phyloP scores from a whole-genome alignment of 495 filamentous ascomycete species.

The Penicillium longicatenatum region DNA sequence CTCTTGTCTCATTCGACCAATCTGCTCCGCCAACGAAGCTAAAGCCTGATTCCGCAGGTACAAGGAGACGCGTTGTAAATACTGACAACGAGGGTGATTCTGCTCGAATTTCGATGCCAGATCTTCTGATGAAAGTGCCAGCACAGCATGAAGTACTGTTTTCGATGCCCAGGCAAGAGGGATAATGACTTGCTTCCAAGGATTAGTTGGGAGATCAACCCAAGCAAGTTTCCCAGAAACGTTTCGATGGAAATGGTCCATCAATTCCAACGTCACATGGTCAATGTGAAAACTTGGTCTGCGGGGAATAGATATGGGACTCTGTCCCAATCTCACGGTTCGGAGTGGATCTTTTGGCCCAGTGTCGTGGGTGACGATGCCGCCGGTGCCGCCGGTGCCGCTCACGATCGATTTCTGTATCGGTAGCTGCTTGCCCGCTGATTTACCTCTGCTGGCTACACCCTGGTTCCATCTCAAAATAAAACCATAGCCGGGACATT shows the following conservation, averaged over 20 bases:
- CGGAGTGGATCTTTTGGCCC: background rate
- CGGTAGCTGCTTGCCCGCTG: slow-evolving; percentile 8
- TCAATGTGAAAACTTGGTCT: background rate
- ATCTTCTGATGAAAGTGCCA: slow-evolving; percentile 16
- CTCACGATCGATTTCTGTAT: background rate
- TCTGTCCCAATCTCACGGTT: background rate
- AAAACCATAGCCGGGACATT: slow-evolving; percentile 15
- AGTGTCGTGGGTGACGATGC: background rate
- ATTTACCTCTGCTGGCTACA: slow-evolving; percentile 15
- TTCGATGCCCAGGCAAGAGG: slow-evolving; percentile 10
- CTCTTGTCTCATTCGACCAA: slow-evolving; percentile 6
- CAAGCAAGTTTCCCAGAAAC: slow-evolving; percentile 15
- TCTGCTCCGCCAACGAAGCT: slow-evolving; percentile 6
- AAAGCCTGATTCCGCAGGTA: slow-evolving; percentile 9
- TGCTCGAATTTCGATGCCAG: slow-evolving; percentile 11
- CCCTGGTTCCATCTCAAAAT: slow-evolving; percentile 16
- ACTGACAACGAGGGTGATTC: slow-evolving; percentile 1
- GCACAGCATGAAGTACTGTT: slow-evolving; percentile 9
- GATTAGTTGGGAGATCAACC: slow-evolving; percentile 18
- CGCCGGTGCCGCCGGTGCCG: background rate
- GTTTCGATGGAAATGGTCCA: slow-evolving; percentile 11
- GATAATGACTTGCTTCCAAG: slow-evolving; percentile 17
- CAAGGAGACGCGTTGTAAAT: slow-evolving; percentile 6
- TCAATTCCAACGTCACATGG: slow-evolving; percentile 4
- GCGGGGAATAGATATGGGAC: background rate